Conservation (phyloP, 106 monocot species). For the Acorus gramineus region DNA sequence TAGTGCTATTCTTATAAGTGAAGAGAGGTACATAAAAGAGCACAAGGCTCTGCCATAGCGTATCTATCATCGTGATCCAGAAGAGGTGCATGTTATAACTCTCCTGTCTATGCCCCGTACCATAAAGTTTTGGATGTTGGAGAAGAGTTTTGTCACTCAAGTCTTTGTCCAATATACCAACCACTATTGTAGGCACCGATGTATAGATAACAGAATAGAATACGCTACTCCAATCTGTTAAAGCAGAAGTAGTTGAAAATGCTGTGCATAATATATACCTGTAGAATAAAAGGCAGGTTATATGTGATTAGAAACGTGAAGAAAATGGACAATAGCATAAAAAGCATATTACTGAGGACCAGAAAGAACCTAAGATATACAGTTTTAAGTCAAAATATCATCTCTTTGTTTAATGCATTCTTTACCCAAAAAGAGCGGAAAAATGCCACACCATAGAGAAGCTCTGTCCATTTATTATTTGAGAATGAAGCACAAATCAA, state of each 20-base stretch:
- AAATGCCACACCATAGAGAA: too few species aligned
- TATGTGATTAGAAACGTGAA: too few species aligned
- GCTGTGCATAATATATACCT: conserved; percentile 86
- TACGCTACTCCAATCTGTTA: conserved; percentile 98
- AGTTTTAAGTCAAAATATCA: too few species aligned
- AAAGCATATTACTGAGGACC: too few species aligned
- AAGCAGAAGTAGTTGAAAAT: conserved; percentile 83
- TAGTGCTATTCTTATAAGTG: conserved; percentile 57
- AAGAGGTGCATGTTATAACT: conserved; percentile 84
- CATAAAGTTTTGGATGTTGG: conserved; percentile 75
- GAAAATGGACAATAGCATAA: too few species aligned
- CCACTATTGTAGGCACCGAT: conserved; percentile 84
- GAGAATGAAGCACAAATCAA: too few species aligned
- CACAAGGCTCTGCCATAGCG: conserved; percentile 96
- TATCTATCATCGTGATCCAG: conserved; percentile 94
- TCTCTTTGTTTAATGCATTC: too few species aligned
- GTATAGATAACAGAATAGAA: conserved; percentile 97
- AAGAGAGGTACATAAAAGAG: conserved; percentile 83
- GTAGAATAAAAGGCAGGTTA: conserved; percentile 10
- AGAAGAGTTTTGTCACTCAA: conserved; percentile 82
- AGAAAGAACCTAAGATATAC: too few species aligned
- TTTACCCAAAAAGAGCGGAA: too few species aligned
- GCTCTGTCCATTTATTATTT: too few species aligned
- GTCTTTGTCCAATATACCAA: conserved; percentile 87
- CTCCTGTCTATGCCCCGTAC: conserved; percentile 80